Conservation (phyloP, 2,329 filamentous ascomycete genomes). For the Paecilomyces sp. region DNA sequence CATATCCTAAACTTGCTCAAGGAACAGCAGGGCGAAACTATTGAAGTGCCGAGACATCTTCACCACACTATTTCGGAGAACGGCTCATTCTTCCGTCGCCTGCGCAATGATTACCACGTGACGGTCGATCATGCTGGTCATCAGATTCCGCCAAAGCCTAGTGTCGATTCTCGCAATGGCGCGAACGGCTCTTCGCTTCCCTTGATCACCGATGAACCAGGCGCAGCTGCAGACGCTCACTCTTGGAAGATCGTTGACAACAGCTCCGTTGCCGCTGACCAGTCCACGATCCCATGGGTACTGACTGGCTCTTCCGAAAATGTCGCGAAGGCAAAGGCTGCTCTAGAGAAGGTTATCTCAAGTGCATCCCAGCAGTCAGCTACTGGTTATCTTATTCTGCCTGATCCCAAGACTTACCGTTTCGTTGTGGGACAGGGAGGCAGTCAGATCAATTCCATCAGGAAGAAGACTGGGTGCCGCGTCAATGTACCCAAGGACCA, state of each 20-base stretch:
- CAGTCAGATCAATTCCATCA: slow-evolving; percentile 85
- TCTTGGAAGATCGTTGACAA: slow-evolving; percentile 75
- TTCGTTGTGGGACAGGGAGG: slow-evolving; percentile 85
- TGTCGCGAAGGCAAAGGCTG: slow-evolving; percentile 71
- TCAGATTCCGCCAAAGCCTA: slow-evolving; percentile 62
- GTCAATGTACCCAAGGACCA: slow-evolving; percentile 89
- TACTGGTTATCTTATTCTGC: slow-evolving; percentile 81
- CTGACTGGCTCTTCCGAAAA: slow-evolving; percentile 72
- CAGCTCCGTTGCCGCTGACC: slow-evolving; percentile 15
- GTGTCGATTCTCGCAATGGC: slow-evolving; percentile 42
- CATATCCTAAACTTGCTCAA: slow-evolving; percentile 73
- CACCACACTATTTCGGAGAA: slow-evolving; percentile 79
- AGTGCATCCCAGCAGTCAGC: slow-evolving; percentile 45
- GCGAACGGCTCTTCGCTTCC: slow-evolving; percentile 61
- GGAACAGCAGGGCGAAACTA: slow-evolving; percentile 78
- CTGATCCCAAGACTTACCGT: slow-evolving; percentile 82
- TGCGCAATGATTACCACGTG: slow-evolving; percentile 79
- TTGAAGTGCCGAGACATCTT: slow-evolving; percentile 73
- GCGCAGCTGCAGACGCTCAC: slow-evolving; percentile 58
- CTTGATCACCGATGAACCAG: slow-evolving; percentile 84
- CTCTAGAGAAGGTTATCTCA: slow-evolving; percentile 65
- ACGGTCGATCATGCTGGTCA: slow-evolving; percentile 87
- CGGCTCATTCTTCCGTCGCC: slow-evolving; percentile 85
- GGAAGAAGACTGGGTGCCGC: slow-evolving; percentile 85
- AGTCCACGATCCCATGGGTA: slow-evolving; percentile 66